Evolutionary conservation across 148 eudicot genomes (phyloP).

Genomic region (Spergularia marina): DNA sequence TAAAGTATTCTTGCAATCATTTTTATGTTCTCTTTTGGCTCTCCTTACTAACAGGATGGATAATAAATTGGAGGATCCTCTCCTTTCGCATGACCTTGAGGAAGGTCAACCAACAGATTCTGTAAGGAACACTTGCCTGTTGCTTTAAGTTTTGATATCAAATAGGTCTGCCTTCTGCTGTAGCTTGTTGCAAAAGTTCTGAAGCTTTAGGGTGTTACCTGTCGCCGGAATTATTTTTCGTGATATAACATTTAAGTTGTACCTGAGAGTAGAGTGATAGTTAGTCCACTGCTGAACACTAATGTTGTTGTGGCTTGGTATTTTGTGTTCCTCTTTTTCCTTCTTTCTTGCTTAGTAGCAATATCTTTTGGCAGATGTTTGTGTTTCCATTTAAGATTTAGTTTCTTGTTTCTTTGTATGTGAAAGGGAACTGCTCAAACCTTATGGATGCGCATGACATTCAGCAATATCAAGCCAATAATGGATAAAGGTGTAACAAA

Average conservation of each 20-base stretch:
- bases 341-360: neutral
- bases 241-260: neutral
- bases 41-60: conserved; percentile 24
- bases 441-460: conserved; percentile 60
- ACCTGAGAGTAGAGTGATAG: neutral
- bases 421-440: conserved; percentile 41
- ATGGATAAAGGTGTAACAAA: conserved; percentile 64
- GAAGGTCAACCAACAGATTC: conserved; percentile 31
- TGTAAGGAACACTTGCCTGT: conserved; percentile 39
- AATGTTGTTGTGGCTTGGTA: conserved; percentile 4
- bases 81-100: conserved; percentile 55
- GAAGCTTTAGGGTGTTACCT: neutral
- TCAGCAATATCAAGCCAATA: conserved; percentile 53
- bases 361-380: neutral
- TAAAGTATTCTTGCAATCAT: neutral
- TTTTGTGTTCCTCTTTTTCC: neutral
- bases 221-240: neutral
- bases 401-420: conserved; percentile 20
- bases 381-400: neutral
- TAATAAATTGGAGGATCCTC: conserved; percentile 50
- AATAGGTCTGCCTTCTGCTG: neutral
- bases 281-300: neutral
- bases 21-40: conserved; percentile 8
- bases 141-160: neutral
- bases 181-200: neutral